Base-by-base conservation (phyloP, 2,329 filamentous ascomycete species). In the Neofusicoccum parvum region DNA sequence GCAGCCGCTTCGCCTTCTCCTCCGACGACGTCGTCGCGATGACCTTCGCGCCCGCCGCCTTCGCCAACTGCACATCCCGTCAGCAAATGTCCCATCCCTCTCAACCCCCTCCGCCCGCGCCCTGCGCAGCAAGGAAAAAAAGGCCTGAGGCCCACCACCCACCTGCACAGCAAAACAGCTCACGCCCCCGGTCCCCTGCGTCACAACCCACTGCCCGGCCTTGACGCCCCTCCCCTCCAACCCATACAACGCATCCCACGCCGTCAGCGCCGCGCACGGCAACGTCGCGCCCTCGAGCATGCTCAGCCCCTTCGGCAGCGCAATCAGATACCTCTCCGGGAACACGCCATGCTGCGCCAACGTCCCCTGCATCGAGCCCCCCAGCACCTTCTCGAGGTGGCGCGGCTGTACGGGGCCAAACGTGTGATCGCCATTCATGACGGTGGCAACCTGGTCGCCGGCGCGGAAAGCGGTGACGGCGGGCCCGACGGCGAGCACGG, bases 121-220 rank as follows among this genome's bases (percentile, higher is more conserved):
- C 27, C 27, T 32, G 27, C 27, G 27, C 27, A 32, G 7, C 27
- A 7, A 32, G 17, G 20, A 20, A 36, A 39, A 27, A 1, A 43
- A 43, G 17, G 5, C 15, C n/a, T 32, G 39, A 43, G 20, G 34
- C 14, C 7, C 32, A 27, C 1, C n/a, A 1, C 1, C 79, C 68
- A 80, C 79, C 74, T 85, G 88, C n/a, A 90, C 74, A 3, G 84
- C 88, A 66, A 90, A 90, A 66, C 90, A 81, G 68, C 83, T 86
- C 7, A 91, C 89, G 65, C 88, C 89, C 17, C 89, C 89, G 0
- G 88, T 91, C 20, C 89, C 89, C 75, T 91, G 87, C 1, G 88
- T 88, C 39, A 92, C 81, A 3, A 92, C 87, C 62, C 74, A 80
- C 12, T 79, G 72, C 3, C 78, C 77, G 1, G 74, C 72, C 67